A percentile compares a stretch with the other conserved stretches of the same genome.
Evolutionary conservation across 148 eudicot species (phyloP).

Genomic region (Arbutus unedo): DNA sequence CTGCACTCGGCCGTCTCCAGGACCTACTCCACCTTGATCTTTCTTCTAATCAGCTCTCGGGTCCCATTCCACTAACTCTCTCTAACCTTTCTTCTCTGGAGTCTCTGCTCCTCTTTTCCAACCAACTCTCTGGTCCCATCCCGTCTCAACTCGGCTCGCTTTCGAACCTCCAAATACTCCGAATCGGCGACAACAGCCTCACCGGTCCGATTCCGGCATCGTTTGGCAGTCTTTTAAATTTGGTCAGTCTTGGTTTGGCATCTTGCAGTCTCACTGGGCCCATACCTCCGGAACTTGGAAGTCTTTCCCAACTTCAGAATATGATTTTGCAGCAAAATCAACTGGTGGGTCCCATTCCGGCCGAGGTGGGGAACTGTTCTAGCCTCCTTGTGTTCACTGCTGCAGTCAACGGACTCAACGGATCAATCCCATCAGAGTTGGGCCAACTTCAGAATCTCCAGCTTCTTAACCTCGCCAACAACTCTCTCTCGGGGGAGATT

Average conservation of each 20-base stretch:
- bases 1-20: constrained; percentile 45
- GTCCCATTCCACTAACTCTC: constrained; percentile 89
- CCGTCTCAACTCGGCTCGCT: constrained; percentile 71
- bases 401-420: constrained; percentile 63
- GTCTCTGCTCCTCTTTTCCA: constrained; percentile 66
- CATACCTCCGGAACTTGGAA: constrained; percentile 65
- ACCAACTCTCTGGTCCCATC: constrained; percentile 70
- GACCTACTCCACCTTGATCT: constrained; percentile 81
- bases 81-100: constrained; percentile 61
- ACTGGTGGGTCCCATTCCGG: constrained; percentile 62
- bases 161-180: constrained; percentile 42
- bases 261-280: constrained; percentile 65
- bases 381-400: constrained; percentile 49
- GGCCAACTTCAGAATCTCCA: constrained; percentile 48
- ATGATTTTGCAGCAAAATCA: constrained; percentile 63
- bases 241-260: constrained; percentile 70
- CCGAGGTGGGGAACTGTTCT: constrained; percentile 57
- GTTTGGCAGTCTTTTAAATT: constrained; percentile 52
- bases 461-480: constrained; percentile 69
- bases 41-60: constrained; percentile 62
- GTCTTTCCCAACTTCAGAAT: constrained; percentile 37
- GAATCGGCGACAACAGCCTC: constrained; percentile 81
- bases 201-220: constrained; percentile 61
- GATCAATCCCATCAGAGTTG: constrained; percentile 55
- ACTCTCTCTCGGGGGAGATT: constrained; percentile 61